Conservation (phyloP, 495 filamentous ascomycete species). For the Elaphomyces granulatus region DNA sequence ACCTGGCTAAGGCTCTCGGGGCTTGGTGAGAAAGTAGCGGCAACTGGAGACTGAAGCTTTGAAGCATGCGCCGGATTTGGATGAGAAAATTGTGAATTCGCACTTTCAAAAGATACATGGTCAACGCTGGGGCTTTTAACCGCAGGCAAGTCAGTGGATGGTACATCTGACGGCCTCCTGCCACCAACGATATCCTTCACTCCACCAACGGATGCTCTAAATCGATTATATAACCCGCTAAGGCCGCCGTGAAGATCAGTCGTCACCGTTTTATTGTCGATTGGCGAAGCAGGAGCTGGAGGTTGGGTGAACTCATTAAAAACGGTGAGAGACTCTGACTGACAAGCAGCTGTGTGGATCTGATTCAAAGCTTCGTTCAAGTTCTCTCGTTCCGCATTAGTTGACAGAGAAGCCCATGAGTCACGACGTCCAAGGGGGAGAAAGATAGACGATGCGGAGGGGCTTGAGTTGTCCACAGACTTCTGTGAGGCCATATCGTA, state of each 20-base stretch:
- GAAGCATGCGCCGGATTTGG: slow-evolving; percentile 24
- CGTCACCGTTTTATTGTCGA: slow-evolving; percentile 52
- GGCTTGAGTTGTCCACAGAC: slow-evolving; percentile 25
- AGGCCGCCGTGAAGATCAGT: slow-evolving; percentile 69
- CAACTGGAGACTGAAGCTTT: slow-evolving; percentile 28
- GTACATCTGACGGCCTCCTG: slow-evolving; percentile 25
- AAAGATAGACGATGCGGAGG: slow-evolving; percentile 30
- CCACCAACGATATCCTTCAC: slow-evolving; percentile 43
- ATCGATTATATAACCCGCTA: slow-evolving; percentile 70
- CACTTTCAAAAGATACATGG: background rate
- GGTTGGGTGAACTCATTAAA: slow-evolving; percentile 68
- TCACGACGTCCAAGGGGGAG: slow-evolving; percentile 34
- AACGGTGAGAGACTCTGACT: slow-evolving; percentile 63
- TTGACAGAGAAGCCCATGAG: slow-evolving; percentile 50
- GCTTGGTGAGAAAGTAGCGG: slow-evolving; percentile 16
- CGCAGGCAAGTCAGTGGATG: slow-evolving; percentile 12
- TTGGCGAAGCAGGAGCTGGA: slow-evolving; percentile 31
- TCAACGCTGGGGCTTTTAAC: slow-evolving; percentile 14
- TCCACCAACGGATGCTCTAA: slow-evolving; percentile 62
- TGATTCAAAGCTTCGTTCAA: slow-evolving; percentile 63
- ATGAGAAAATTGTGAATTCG: slow-evolving; percentile 16
- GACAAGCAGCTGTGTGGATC: slow-evolving; percentile 71
- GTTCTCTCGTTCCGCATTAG: slow-evolving; percentile 51
- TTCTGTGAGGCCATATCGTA: slow-evolving; percentile 27
- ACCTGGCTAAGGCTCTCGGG: slow-evolving; percentile 25